A percentile compares a stretch with the other conserved stretches of the same genome.
Evolutionary conservation across 441 rosid species (phyloP).

Genomic region (California macrophylla): DNA sequence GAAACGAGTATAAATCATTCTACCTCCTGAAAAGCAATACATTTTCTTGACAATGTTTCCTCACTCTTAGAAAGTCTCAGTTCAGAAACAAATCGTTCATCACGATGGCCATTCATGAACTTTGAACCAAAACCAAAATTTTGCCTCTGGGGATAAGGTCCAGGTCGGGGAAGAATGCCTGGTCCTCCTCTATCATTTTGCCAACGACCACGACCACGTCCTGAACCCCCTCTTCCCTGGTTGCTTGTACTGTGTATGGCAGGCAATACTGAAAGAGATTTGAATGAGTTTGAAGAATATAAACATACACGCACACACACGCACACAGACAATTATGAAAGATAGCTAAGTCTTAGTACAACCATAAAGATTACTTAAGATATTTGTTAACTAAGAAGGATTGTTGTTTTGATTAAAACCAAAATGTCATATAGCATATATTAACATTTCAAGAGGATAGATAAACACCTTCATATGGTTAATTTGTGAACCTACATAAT

Average conservation of each 20-base stretch:
- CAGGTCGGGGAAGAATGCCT: constrained; percentile 86
- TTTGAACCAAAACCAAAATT: constrained; percentile 58
- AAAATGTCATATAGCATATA: background rate
- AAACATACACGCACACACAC: background rate
- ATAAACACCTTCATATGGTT: background rate
- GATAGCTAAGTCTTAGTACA: background rate
- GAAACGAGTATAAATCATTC: constrained; percentile 1
- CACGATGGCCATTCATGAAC: constrained; percentile 63
- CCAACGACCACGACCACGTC: constrained; percentile 47
- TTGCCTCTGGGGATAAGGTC: constrained; percentile 62
- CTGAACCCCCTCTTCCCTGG: constrained; percentile 49
- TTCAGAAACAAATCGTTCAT: constrained; percentile 86
- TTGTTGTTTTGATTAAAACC: background rate
- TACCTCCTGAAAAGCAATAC: constrained; percentile 79
- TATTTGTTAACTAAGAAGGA: background rate
- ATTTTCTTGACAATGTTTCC: constrained; percentile 74
- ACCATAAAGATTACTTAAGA: background rate
- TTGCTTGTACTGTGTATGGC: constrained; percentile 37
- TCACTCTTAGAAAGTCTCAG: constrained; percentile 72
- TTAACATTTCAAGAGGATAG: background rate
- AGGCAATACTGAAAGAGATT: constrained; percentile 51
- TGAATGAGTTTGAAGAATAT: background rate
- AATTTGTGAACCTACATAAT: background rate
- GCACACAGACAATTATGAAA: too few relatives aligned
- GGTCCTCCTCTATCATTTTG: constrained; percentile 64